Base-by-base conservation (phyloP, 2,329 filamentous ascomycete species). In the Xylaria sp. region DNA sequence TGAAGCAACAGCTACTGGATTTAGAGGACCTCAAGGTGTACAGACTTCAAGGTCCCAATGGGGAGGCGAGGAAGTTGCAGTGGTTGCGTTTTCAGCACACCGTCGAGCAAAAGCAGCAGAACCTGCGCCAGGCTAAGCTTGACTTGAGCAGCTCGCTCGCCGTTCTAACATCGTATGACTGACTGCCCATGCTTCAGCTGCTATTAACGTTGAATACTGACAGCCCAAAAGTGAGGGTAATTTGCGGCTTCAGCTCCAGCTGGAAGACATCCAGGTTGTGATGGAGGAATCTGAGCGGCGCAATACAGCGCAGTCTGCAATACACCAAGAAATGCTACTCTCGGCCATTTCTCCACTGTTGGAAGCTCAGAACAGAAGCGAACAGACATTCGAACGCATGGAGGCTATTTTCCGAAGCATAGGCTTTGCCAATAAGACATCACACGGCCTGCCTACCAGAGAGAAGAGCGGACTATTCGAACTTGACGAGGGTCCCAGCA, bases 241-340 rank as follows among this genome's bases (percentile, higher is more conserved):
- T 18, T 43, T 43, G 41, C 41, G 41, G 41, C 41, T 43, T 43
- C 41, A 43, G 12, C 41, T 43, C 41, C 41, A 43, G 41, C 41
- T 43, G 13, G 41, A 43, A 18, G 41, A 43, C 12, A 13, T 43
- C 41, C 41, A 43, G 41, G 41, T 43, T 3, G 41, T 43, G 13
- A 43, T 43, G 41, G 41, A 43, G 18, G 41, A 43, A 43, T 43
- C 41, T 13, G 8, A 43, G 41, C 41, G 41, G 41, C 41, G 41
- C 41, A 43, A 43, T 43, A 43, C 41, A 43, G 41, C 41, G 41
- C 41, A 43, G 41, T 43, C 41, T 43, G 41, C 41, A 43, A 43
- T 43, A 43, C 41, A 43, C 41, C 41, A 43, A 43, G 41, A 43
- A 43, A 43, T 13, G 41, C 41, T 43, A 15, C 41, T 43, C 41